These are phyloP conservation scores for Zizania palustris DNA, from an alignment of 202 grass and related monocot genomes.

Conservation along the genomic window DNA sequence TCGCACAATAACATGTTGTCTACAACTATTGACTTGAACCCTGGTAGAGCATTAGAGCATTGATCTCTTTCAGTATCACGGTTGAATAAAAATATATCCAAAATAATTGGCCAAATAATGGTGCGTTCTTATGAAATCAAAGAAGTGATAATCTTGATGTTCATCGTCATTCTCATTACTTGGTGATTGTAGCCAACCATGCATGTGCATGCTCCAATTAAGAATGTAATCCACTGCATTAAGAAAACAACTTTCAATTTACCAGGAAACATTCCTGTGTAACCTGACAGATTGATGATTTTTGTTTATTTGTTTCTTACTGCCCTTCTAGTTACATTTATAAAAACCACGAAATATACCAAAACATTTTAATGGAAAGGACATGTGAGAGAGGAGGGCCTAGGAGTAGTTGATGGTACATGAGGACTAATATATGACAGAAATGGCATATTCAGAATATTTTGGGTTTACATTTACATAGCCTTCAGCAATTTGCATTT, in stretches of 20 bases:
- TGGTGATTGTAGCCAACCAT: not conserved
- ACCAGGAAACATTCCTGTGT: not conserved
- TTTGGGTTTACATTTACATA: conserved; percentile 15
- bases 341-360: not conserved
- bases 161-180: not conserved
- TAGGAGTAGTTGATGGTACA: not conserved
- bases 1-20: not conserved
- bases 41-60: not conserved
- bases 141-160: not conserved
- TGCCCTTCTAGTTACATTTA: not conserved
- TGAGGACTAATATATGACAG: not conserved
- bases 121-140: not conserved
- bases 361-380: not conserved
- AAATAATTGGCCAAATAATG: not conserved
- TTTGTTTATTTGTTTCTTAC: not conserved
- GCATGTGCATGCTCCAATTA: not conserved
- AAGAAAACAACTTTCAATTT: no score
- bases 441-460: conserved; percentile 1
- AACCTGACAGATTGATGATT: not conserved
- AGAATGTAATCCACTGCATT: no score
- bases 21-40: not conserved
- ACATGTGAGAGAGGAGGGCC: not conserved
- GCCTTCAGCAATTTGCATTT: not conserved
- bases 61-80: not conserved
- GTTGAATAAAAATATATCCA: not conserved